A percentile compares a stretch with the other conserved stretches of the same genome.
Conservation (phyloP, 352 stramenopile species). For the Phytophthora syringae region DNA sequence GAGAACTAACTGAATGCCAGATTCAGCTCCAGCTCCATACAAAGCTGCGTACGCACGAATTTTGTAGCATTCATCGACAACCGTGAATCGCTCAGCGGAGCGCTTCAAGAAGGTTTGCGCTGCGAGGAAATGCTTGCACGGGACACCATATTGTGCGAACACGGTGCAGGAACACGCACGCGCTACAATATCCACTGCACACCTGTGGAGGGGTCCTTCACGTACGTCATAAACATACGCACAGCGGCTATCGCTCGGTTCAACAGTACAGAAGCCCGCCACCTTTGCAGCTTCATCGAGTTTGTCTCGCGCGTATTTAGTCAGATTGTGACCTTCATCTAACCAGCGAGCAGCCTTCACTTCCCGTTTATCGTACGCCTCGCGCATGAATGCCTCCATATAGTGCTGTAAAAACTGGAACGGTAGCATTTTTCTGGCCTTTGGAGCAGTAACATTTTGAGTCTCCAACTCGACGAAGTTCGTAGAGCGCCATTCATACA, state of each 20-base stretch:
- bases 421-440: neutral
- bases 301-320: conserved; percentile 11
- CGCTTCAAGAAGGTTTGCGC: conserved; percentile 6
- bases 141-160: conserved; percentile 17
- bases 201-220: neutral
- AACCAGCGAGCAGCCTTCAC: neutral
- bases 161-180: conserved; percentile 13
- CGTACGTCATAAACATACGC: conserved; percentile 8
- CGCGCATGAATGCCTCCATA: conserved; percentile 30
- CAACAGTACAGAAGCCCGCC: conserved; percentile 2
- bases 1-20: too few species aligned
- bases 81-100: neutral
- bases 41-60: conserved; percentile 1
- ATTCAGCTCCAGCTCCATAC: conserved; percentile 1
- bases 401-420: conserved; percentile 23
- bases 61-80: conserved; percentile 18
- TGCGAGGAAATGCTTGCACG: conserved; percentile 20
- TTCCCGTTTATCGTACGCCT: neutral
- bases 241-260: neutral
- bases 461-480: conserved; percentile 25
- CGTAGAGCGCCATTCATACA: conserved; percentile 29
- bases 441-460: conserved; percentile 10
- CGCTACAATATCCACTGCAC: conserved; percentile 3
- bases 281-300: conserved; percentile 2
- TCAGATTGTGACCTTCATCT: conserved; percentile 4